These are phyloP conservation scores for Pleomassaria siparia DNA, from an alignment of 2,329 filamentous ascomycete species.

Conservation along the genomic window DNA sequence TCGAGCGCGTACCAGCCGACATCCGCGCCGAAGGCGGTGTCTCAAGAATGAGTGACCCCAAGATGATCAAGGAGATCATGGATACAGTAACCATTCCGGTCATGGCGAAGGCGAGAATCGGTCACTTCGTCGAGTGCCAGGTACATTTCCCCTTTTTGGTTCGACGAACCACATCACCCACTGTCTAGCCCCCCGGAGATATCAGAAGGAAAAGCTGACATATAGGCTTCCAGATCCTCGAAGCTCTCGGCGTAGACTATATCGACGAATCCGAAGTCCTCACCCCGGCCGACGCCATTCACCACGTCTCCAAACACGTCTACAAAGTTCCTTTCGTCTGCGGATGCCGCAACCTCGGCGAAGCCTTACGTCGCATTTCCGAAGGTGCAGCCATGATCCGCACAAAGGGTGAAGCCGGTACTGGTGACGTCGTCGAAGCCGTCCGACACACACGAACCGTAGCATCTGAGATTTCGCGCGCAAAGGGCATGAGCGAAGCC, in stretches of 20 bases:
- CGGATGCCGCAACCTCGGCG: conserved; percentile 90
- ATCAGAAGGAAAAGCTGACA: not conserved
- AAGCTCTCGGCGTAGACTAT: conserved; percentile 93
- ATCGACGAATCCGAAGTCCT: conserved; percentile 98
- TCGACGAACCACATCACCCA: conserved; percentile 9
- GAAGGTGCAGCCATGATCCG: conserved; percentile 99
- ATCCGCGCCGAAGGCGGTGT: conserved; percentile 92
- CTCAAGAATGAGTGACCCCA: conserved; percentile 93
- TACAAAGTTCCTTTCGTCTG: conserved; percentile 93
- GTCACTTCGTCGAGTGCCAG: conserved; percentile 97
- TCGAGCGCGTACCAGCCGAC: conserved; percentile 95
- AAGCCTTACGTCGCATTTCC: conserved; percentile 84
- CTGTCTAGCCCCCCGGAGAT: not conserved
- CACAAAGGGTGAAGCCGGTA: conserved; percentile 97
- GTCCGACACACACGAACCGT: conserved; percentile 95
- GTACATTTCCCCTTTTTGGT: conserved; percentile 40
- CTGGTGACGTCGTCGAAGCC: conserved; percentile 94
- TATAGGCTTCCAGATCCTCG: conserved; percentile 69
- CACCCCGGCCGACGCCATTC: conserved; percentile 85
- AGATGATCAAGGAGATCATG: conserved; percentile 95
- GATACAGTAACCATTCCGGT: conserved; percentile 93
- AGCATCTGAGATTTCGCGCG: conserved; percentile 76
- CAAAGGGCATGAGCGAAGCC: conserved; percentile 64
- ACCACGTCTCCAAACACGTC: conserved; percentile 86
- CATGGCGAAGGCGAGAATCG: conserved; percentile 98